Base-by-base conservation (phyloP, 495 filamentous ascomycete species). In the Pyrenula massariospora region DNA sequence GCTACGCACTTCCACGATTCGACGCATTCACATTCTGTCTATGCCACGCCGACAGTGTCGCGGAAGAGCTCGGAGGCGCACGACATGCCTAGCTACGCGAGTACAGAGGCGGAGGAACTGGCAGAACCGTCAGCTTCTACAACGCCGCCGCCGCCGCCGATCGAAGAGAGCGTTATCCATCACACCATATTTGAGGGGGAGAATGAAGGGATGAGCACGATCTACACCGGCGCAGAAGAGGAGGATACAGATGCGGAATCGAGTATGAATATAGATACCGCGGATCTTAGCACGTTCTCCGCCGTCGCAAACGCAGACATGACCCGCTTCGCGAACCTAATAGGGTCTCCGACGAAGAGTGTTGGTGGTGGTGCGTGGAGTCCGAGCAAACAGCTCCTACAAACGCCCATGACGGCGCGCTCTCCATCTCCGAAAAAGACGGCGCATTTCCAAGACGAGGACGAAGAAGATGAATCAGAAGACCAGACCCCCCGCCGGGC, bases 301-400 rank as follows among this genome's bases (percentile, higher is more conserved):
- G 87, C 88, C 0, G 80, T 95, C 48, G 88, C 89, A 2, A 76
- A 76, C 54, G 66, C 68, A 23, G 89, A 93, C 57, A 84, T 93
- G 82, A 93, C 89, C n/a, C 79, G 84, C 60, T 89, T 95, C 63
- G 85, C 88, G 10, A 80, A 82, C 36, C 68, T 90, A 58, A 67
- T 66, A n/a, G 79, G 80, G 56, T 77, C 74, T 12, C 79, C 82
- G 8, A 68, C 73, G 3, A 81, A 80, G 60, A 66, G 62, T 12
- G 65, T 65, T 25, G 69, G 67, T 53, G 66, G 67, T 62, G 70
- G 74, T 48, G 69, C 54, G 12, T 62, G 58, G 64, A 67, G 63
- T 31, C 62, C 67, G 12, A 47, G 59, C 57, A 49, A 56, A 56
- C 31, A 52, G 23, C 47, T 21, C 53, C 54, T 25, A 2, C 54